Evolutionary conservation across 2,329 filamentous ascomycete species (phyloP).

Genomic region (Metarhizium guizhouense): DNA sequence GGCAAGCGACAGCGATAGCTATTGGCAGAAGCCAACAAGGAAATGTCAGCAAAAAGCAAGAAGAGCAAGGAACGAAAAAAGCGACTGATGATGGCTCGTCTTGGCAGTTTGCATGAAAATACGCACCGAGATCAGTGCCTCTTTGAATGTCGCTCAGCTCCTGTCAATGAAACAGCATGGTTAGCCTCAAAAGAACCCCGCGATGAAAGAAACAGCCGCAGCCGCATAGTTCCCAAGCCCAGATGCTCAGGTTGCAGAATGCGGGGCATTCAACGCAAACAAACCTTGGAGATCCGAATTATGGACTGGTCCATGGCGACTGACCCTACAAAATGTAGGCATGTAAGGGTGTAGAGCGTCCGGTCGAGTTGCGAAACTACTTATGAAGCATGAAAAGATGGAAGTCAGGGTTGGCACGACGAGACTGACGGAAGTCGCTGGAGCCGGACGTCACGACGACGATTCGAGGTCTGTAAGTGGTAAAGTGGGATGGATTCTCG

Average conservation of each 20-base stretch:
- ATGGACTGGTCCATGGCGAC: conserved; percentile 63
- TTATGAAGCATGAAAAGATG: neutral
- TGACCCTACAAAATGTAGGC: neutral
- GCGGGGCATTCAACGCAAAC: conserved; percentile 17
- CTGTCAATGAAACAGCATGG: conserved; percentile 30
- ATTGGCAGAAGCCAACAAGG: neutral
- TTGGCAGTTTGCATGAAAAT: neutral
- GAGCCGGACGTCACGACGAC: no score
- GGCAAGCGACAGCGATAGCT: conserved; percentile 82
- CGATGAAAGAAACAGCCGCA: neutral
- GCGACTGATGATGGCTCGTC: neutral
- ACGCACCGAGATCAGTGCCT: conserved; percentile 72
- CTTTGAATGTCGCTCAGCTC: conserved; percentile 82
- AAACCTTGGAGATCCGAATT: conserved; percentile 76
- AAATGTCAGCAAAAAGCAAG: conserved; percentile 3
- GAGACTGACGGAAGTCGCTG: neutral
- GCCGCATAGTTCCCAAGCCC: neutral
- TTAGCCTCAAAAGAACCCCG: conserved; percentile 5
- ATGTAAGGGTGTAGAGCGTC: neutral
- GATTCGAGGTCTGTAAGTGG: neutral
- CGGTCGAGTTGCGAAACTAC: neutral
- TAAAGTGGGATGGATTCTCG: neutral
- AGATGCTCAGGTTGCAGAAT: conserved; percentile 9
- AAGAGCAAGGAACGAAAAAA: neutral
- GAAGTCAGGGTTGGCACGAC: neutral